These are phyloP conservation scores for Eutypa lata DNA, from an alignment of 2,329 filamentous ascomycete species.

Conservation along the genomic window DNA sequence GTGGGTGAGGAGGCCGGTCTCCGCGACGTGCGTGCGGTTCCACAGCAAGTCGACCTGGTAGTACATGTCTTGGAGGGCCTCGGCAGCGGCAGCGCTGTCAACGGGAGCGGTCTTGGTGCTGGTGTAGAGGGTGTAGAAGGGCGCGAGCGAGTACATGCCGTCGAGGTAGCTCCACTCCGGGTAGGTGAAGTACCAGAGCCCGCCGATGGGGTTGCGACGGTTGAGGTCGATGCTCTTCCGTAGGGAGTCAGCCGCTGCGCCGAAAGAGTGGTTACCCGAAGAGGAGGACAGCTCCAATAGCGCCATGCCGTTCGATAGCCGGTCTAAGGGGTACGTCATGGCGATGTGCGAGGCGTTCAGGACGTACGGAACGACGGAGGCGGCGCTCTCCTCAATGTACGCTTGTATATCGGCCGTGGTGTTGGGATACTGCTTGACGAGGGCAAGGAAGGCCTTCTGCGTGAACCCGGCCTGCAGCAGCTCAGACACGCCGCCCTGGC, in stretches of 20 bases:
- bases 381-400: slow-evolving; percentile 24
- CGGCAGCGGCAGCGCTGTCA: slow-evolving; percentile 4
- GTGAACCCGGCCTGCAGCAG: slow-evolving; percentile 30
- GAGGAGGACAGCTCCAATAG: slow-evolving; percentile 16
- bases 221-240: slow-evolving; percentile 27
- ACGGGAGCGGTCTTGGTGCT: slow-evolving; percentile 12
- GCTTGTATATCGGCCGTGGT: slow-evolving; percentile 6
- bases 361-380: slow-evolving; percentile 22
- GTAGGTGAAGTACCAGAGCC: slow-evolving; percentile 40
- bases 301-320: slow-evolving; percentile 28
- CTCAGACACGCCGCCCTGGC: slow-evolving; percentile 24
- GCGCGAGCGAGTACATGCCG: slow-evolving; percentile 47
- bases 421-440: slow-evolving; percentile 20
- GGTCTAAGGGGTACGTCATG: slow-evolving; percentile 27
- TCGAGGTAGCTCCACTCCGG: slow-evolving; percentile 52
- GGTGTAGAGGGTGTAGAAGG: slow-evolving; percentile 34
- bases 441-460: slow-evolving; percentile 27
- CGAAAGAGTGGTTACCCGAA: slow-evolving; percentile 5
- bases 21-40: slow-evolving; percentile 17
- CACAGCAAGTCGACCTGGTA: slow-evolving; percentile 28
- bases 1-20: slow-evolving; percentile 29
- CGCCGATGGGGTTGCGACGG: slow-evolving; percentile 30
- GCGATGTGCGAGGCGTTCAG: slow-evolving; percentile 24
- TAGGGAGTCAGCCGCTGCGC: slow-evolving; percentile 18
- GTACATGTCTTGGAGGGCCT: slow-evolving; percentile 23